A percentile compares a stretch with the other conserved stretches of the same genome.
Conservation (phyloP, 2,329 filamentous ascomycete genomes). For the Fusarium sp. region DNA sequence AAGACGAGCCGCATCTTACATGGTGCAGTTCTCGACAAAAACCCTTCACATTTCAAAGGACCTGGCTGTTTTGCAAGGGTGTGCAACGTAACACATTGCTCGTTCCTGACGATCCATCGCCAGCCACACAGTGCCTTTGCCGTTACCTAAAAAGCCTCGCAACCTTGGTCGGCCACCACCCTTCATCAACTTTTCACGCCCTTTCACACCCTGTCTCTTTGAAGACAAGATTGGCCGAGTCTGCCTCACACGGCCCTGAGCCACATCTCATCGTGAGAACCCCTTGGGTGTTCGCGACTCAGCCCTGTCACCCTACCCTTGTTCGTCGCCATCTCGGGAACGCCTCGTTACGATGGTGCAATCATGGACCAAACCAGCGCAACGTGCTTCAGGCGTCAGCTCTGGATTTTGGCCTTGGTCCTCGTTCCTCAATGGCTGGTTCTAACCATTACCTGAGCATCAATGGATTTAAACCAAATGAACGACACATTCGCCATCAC, state of each 20-base stretch:
- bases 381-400: constrained; percentile 36
- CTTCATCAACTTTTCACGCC: constrained; percentile 1
- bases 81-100: constrained; percentile 35
- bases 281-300: constrained; percentile 23
- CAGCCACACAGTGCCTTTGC: constrained; percentile 27
- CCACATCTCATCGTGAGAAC: constrained; percentile 13
- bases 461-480: background rate
- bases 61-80: constrained; percentile 16
- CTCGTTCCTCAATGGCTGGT: constrained; percentile 19
- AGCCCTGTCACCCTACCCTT: constrained; percentile 30
- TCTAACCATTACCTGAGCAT: background rate
- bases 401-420: constrained; percentile 5
- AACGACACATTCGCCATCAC: constrained; percentile 19
- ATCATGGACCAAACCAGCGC: constrained; percentile 29
- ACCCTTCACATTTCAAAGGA: constrained; percentile 10
- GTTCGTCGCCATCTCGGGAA: constrained; percentile 21
- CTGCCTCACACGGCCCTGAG: constrained; percentile 3
- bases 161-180: constrained; percentile 4
- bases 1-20: constrained; percentile 31
- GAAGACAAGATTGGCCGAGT: background rate
- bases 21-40: constrained; percentile 31
- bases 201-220: constrained; percentile 11
- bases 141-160: constrained; percentile 33
- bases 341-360: constrained; percentile 32
- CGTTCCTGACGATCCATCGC: constrained; percentile 41